Evolutionary conservation across 2,329 filamentous ascomycete genomes (phyloP).

Genomic region (Calonectria pauciramosa): DNA sequence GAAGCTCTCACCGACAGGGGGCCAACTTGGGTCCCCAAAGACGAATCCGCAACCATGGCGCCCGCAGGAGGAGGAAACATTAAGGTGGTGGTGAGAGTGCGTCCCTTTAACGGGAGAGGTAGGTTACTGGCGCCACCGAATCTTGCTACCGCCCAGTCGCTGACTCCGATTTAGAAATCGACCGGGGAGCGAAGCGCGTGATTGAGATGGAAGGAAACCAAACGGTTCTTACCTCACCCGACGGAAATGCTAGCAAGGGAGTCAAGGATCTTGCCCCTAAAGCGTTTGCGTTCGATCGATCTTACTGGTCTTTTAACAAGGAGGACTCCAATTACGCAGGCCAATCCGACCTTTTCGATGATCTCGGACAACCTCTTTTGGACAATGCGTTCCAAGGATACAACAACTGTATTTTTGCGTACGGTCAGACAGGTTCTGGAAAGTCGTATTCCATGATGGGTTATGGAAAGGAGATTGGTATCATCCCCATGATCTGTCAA

Average conservation of each 20-base stretch:
- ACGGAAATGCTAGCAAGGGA: constrained; percentile 73
- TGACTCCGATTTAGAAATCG: constrained; percentile 75
- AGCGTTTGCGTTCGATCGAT: constrained; percentile 94
- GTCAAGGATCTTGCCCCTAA: constrained; percentile 81
- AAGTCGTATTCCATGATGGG: constrained; percentile 99
- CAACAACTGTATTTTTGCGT: constrained; percentile 99
- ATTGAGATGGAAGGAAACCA: constrained; percentile 96
- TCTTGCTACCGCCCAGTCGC: constrained; percentile 14
- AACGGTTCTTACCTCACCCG: constrained; percentile 85
- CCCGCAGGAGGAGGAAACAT: constrained; percentile 90
- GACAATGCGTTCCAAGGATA: constrained; percentile 99
- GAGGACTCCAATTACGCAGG: constrained; percentile 86
- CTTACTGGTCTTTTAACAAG: constrained; percentile 97
- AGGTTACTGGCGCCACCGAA: constrained; percentile 46
- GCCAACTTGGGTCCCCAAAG: constrained; percentile 53
- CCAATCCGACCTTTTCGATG: constrained; percentile 89
- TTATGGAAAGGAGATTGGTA: constrained; percentile 94
- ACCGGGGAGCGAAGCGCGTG: constrained; percentile 94
- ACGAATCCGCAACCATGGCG: constrained; percentile 51
- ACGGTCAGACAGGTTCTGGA: constrained; percentile 97
- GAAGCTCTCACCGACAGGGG: constrained; percentile 47
- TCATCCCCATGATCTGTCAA: constrained; percentile 97
- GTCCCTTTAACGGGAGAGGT: constrained; percentile 98
- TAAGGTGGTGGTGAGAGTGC: constrained; percentile 97
- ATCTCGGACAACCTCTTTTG: constrained; percentile 89